A percentile compares a stretch with the other conserved stretches of the same genome.
Evolutionary conservation across 306 rosid species (phyloP).

Genomic region (Prosopis cineraria): DNA sequence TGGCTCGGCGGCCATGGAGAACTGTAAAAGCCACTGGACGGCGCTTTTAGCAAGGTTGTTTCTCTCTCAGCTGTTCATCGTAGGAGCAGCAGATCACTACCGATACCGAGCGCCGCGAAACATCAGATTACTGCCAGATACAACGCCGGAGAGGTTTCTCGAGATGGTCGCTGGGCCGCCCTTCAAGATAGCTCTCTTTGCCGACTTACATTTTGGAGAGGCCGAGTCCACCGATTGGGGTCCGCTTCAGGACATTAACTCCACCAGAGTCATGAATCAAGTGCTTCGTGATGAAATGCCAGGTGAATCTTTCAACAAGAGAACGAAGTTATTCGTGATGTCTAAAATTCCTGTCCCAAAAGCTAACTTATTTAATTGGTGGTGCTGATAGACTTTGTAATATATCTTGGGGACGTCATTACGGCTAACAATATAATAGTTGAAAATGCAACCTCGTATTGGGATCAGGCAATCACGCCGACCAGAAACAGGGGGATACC

Average conservation of each 20-base stretch:
- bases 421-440: constrained; percentile 80
- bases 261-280: constrained; percentile 53
- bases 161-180: constrained; percentile 40
- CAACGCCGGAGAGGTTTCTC: constrained; percentile 31
- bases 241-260: constrained; percentile 67
- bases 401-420: constrained; percentile 86
- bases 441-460: constrained; percentile 74
- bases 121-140: constrained; percentile 22
- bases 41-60: constrained; percentile 9
- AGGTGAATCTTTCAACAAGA: constrained; percentile 16
- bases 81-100: constrained; percentile 25
- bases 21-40: neutral
- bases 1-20: neutral
- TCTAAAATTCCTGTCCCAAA: constrained; percentile 2
- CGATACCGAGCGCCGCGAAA: neutral
- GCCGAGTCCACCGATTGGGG: constrained; percentile 69
- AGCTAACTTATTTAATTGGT: constrained; percentile 20
- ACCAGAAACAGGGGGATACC: constrained; percentile 70
- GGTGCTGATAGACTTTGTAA: constrained; percentile 67
- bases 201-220: constrained; percentile 90
- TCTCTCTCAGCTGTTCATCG: constrained; percentile 34
- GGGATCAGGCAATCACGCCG: constrained; percentile 81
- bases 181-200: constrained; percentile 65
- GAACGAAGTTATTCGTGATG: neutral
- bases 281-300: constrained; percentile 62